Evolutionary conservation across 2,329 filamentous ascomycete genomes (phyloP), one percentile per base, ranked within the genome.

Genomic region (Cytospora chrysosperma): DNA sequence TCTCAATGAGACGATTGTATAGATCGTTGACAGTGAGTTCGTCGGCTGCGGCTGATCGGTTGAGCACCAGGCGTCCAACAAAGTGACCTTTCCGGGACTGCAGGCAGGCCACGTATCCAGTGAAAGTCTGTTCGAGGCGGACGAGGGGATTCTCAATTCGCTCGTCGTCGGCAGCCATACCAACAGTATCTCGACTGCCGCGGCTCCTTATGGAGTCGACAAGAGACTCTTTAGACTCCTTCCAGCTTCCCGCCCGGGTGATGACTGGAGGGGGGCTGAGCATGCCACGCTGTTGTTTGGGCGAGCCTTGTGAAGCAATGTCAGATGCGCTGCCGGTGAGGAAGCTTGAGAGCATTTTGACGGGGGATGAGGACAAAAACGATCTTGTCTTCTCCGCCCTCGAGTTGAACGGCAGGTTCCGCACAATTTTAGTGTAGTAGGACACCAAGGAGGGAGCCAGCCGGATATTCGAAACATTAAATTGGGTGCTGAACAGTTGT

Each of bases 41-140:
- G 72, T 97, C 91, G 2, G 88, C 91, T 30, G 82, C 28, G 9
- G 28, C 80, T 64, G 79, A 78, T 56, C 93, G 85, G 68, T 86
- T 88, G 56, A 93, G 84, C 34, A 97, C 79, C 28, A 86, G 87
- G 34, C 89, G 88, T 21, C 91, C 93, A 21, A 96, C 85, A 63
- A 97, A 91, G 70, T 93, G 92, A 34, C 93, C 93, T 73, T 94
- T 96, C 50, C 93, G 88, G 47, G 89, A 88, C 71, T 95, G 91
- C 34, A 97, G 79, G 43, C 91, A 90, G 52, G 93, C 86, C 53
- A 93, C 85, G 70, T 96, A 96, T 24, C 91, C 89, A 0, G 89
- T 89, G 68, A 97, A 90, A 0, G 91, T 93, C 70, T 96, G 90
- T 75, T 97, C 93, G 1, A 97, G 78, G 57, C 88, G 87, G 54